A percentile compares a stretch with the other conserved stretches of the same genome.
Evolutionary conservation across 202 grass and related monocot genomes (phyloP).

Genomic region (Musa balbisiana): DNA sequence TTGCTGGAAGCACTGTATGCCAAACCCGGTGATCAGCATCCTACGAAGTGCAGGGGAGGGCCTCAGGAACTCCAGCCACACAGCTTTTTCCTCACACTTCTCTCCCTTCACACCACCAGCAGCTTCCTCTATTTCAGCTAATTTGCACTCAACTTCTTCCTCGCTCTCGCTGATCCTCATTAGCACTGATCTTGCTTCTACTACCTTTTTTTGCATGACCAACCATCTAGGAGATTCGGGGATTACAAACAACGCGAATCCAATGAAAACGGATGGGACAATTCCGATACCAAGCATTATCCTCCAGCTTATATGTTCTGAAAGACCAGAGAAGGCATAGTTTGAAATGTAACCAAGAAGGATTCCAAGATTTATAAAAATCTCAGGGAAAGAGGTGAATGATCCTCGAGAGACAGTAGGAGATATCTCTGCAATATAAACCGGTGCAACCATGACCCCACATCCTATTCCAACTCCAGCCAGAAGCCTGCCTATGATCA

Average conservation of each 20-base stretch:
- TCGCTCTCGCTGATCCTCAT: conserved; percentile 46
- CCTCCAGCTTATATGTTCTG: conserved; percentile 66
- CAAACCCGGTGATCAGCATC: conserved; percentile 59
- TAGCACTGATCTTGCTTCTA: conserved; percentile 53
- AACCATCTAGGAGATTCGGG: conserved; percentile 79
- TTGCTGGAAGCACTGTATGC: conserved; percentile 71
- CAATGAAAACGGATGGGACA: conserved; percentile 61
- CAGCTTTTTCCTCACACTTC: conserved; percentile 26
- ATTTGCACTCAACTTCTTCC: conserved; percentile 37
- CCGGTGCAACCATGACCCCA: conserved; percentile 75
- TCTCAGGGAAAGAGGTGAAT: conserved; percentile 73
- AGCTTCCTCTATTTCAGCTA: conserved; percentile 62
- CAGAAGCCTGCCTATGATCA: conserved; percentile 65
- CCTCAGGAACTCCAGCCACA: conserved; percentile 47
- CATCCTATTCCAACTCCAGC: conserved; percentile 80
- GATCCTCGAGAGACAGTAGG: conserved; percentile 49
- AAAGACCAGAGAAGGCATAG: conserved; percentile 59
- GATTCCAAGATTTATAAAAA: conserved; percentile 85
- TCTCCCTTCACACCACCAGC: conserved; percentile 18
- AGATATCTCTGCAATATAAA: conserved; percentile 88
- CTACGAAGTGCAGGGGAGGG: conserved; percentile 44
- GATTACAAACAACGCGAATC: conserved; percentile 57
- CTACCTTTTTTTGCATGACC: conserved; percentile 40
- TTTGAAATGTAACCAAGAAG: conserved; percentile 87
- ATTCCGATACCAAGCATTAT: conserved; percentile 88